Base-by-base conservation (phyloP, 768 basidiomycete genomes). In the Xerocomellus chrysenteron region DNA sequence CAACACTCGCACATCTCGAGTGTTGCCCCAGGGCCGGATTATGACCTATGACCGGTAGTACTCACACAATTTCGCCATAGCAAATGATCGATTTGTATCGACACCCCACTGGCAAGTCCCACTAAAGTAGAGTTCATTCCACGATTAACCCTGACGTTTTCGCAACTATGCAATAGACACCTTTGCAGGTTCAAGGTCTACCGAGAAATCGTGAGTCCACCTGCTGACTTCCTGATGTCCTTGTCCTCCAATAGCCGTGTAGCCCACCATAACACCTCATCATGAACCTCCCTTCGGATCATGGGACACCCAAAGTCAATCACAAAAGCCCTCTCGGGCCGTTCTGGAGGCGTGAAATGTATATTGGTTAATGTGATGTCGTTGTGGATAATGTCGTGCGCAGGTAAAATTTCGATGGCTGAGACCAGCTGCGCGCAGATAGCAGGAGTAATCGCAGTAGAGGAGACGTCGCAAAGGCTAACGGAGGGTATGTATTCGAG, bases 401-500 rank as follows among this genome's bases (percentile, higher is more conserved):
- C 33, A 26, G 36, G 32, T 7, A 57, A 47, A 5, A 19, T 26
- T 13, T 47, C 54, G 10, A 59, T 14, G 12, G 16, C 30, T 0
- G 40, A 36, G 17, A 59, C 11, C 13, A 58, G 10, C 33, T 47
- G 16, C 11, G 26, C 5, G 32, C 44, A 7, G 33, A 59, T n/a
- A 36, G 14, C 46, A 2, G 44, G 54, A 5, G 49, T 58, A 6
- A 47, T 19, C 0, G 19, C 55, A 7, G 16, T 1, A n/a, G 10
- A 5, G 10, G 50, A 14, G 19, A 59, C 46, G 14, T 51, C 56
- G 6, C 2, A 1, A 21, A 57, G 48, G 28, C 5, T 43, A 5
- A 59, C 41, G 16, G 45, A 59, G 24, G 55, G 55, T n/a, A 52
- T 43, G 42, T 47, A 58, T 28, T 59, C 56, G 13, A 59, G 36